Evolutionary conservation across 176 grass and related monocot species (phyloP), one percentile per base, ranked within the genome.

Genomic region (Cenchrus americanus): DNA sequence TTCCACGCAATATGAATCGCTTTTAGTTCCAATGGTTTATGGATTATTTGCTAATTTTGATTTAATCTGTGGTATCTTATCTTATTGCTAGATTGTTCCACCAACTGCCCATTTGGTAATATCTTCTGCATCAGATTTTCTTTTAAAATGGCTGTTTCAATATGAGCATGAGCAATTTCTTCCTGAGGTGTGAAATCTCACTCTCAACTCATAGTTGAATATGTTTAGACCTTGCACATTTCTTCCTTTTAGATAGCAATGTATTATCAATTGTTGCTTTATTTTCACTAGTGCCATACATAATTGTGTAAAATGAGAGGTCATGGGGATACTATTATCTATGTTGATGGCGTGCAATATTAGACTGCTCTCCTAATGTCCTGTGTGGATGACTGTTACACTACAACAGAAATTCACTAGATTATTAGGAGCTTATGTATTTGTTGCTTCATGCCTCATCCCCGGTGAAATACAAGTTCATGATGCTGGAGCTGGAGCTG

Each of bases 91-190:
- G 95, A 86, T 83, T 86, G 80, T 98, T 80, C 95, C 92, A 71
- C 62, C 86, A 60, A 89, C 89, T 71, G 92, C 88, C 37, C 95
- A 95, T 94, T 81, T 88, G 66, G 92, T 98, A 83, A 79, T 98
- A 46, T 85, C 89, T 83, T 79, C 85, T 68, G 95, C 89, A 83
- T 88, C 91, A 71, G 87, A 95, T 66, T 95, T 98, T 89, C 91
- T 98, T 79, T 86, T 95, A 15, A 95, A 89, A 87, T 95, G 91
- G 92, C 69, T 98, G 73, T 80, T 88, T 55, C 92, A 95, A 71
- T 95, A 93, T 26, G 92, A 91, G 84, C 95, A 98, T 90, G 95
- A 95, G 82, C 92, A 95, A 86, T 93, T 52, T 75, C 91, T 98
- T 85, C 89, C 91, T 75, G 82, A 98, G 95, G 95, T 98, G 86